A percentile compares a stretch with the other conserved stretches of the same genome.
These are phyloP conservation scores for Aureobasidium sp. DNA, from an alignment of 2,329 filamentous ascomycete genomes.

Conservation along the genomic window DNA sequence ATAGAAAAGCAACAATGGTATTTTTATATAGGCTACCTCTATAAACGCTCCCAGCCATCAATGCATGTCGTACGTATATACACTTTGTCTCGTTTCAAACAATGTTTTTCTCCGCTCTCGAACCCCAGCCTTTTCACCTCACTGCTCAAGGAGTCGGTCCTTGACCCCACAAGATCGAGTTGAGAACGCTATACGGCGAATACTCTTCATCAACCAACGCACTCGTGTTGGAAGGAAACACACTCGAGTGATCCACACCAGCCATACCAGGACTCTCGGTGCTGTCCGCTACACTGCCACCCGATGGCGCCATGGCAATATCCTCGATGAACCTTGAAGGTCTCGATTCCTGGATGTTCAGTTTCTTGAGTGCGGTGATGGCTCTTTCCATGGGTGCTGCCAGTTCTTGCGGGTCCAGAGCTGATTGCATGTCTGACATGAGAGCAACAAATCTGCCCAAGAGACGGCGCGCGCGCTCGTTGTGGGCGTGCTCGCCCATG, in stretches of 20 bases:
- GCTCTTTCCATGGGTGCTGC: conserved; percentile 40
- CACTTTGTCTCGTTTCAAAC: not conserved
- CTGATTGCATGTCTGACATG: conserved; percentile 38
- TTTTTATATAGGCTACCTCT: not conserved
- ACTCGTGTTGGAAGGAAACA: conserved; percentile 6
- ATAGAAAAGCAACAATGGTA: not conserved
- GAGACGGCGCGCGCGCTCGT: conserved; percentile 36
- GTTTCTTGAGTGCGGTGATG: conserved; percentile 36
- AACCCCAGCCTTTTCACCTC: not conserved
- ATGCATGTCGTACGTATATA: not conserved
- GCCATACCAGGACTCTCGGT: conserved; percentile 11
- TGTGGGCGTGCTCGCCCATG: conserved; percentile 35
- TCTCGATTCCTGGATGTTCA: conserved; percentile 27
- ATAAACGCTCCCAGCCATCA: not conserved
- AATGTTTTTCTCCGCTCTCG: not conserved
- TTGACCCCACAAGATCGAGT: conserved; percentile 38
- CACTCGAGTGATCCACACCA: conserved; percentile 2
- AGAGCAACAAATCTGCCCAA: conserved; percentile 39
- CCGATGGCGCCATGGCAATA: conserved; percentile 13
- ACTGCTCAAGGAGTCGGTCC: not conserved
- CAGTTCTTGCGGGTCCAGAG: conserved; percentile 38
- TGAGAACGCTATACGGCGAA: conserved; percentile 40
- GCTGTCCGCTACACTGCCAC: not conserved
- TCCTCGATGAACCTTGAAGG: conserved; percentile 17
- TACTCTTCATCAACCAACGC: conserved; percentile 31